Percentiles rank a stretch among this genome's conserved stretches.
phyloP scores from a whole-genome alignment of 495 filamentous ascomycete genomes.

The Immersiella caudata region DNA sequence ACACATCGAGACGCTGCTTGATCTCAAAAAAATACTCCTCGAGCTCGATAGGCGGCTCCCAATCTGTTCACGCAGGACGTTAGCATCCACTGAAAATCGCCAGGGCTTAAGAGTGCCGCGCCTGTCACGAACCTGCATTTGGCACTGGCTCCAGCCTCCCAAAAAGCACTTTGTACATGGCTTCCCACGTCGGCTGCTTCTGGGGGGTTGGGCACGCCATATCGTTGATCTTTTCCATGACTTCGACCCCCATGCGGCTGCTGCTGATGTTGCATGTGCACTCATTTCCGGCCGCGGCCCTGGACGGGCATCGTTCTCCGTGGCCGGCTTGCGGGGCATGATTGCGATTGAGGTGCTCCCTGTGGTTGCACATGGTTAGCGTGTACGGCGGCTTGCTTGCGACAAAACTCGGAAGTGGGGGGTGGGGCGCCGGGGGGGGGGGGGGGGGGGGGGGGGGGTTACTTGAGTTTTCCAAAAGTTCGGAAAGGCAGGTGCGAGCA shows the following conservation, averaged over 20 bases:
- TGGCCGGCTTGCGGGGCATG: background rate
- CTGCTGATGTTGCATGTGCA: background rate
- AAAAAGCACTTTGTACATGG: slow-evolving; percentile 6
- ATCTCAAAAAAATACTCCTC: slow-evolving; percentile 11
- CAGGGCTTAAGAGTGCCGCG: too few relatives aligned
- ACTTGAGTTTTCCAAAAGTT: slow-evolving; percentile 1
- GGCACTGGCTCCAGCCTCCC: slow-evolving; percentile 5
- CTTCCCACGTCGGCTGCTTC: slow-evolving; percentile 5
- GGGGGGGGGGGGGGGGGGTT: too few relatives aligned
- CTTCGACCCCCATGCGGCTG: background rate
- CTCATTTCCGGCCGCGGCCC: background rate
- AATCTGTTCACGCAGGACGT: background rate
- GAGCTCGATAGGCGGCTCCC: slow-evolving; percentile 14
- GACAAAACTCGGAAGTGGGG: background rate
- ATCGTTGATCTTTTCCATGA: slow-evolving; percentile 2
- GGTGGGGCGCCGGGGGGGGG: background rate
- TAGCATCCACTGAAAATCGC: too few relatives aligned
- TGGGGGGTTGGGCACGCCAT: background rate
- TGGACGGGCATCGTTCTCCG: background rate
- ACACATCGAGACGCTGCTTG: background rate
- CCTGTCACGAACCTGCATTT: slow-evolving; percentile 10
- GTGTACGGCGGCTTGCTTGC: background rate
- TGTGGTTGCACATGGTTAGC: slow-evolving; percentile 6
- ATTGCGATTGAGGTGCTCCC: slow-evolving; percentile 4
- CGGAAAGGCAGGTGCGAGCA: background rate